Evolutionary conservation across 2,329 filamentous ascomycete species (phyloP), one percentile per base, ranked within the genome.

Genomic region (Davidsoniella virescens): DNA sequence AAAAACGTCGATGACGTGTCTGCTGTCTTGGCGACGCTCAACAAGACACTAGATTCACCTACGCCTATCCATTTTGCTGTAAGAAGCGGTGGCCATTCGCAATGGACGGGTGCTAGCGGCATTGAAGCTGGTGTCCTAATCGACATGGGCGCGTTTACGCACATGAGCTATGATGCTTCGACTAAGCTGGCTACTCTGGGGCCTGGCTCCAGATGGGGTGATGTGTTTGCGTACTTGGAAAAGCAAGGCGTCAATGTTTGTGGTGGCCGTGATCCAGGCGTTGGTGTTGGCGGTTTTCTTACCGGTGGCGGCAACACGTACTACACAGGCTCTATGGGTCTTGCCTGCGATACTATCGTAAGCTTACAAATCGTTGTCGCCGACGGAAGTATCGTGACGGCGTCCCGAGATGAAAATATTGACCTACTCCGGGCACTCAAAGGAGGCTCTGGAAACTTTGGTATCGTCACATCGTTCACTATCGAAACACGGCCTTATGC

Each of bases 201-300:
- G 0, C 58, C 67, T 0, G 72, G 71, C 2, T 63, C 64, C n/a
- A 60, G 64, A 4, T 75, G 71, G 72, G 52, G 52, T 1, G 51
- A 54, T 6, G 55, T 59, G 2, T 60, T 59, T 25, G 50, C 52
- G 7, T 38, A 51, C 5, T 47, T 62, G 5, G 55, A 57, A 16
- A 56, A 59, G 5, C 54, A 65, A 17, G 62, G 62, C 1, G 56
- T 70, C 7, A 59, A 63, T 1, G 68, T 70, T 2, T 61, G 64
- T 0, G 71, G 70, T 1, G 70, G 43, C 10, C 20, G 12, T 7
- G 43, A 45, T 14, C 36, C 25, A 16, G n/a, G 36, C 29, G 43
- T 45, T 33, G 25, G 25, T 12, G 18, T 45, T 33, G 43, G 43
- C 16, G n/a, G 20, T 6, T 45, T 45, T 26, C 14, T 45, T n/a